Base-by-base conservation (phyloP, 192 early-diverging fungal genomes). In the Coemansia sp. region DNA sequence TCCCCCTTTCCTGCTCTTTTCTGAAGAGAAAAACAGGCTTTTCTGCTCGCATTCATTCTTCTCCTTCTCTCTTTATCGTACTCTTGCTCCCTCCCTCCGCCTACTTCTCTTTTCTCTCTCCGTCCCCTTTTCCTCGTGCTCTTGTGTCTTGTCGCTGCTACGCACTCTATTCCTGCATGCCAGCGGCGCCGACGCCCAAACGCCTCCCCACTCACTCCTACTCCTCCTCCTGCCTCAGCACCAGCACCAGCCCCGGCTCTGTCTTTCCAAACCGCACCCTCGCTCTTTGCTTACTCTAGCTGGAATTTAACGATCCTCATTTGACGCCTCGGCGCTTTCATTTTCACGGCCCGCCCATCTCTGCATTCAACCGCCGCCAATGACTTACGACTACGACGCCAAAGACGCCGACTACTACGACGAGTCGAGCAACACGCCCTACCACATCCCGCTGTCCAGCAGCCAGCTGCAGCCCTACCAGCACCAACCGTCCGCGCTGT, bases 391-490 rank as follows among this genome's bases (percentile, higher is more conserved):
- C 35, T n/a, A n/a, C n/a, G n/a, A n/a, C n/a, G n/a, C n/a, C n/a
- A n/a, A n/a, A n/a, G n/a, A n/a, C n/a, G n/a, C n/a, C n/a, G n/a
- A 29, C 22, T 45, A 26, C 19, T 46, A 56, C 14, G 41, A 55
- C 14, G 53, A 46, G 25, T 18, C 37, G 11, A 0, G 14, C 40
- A 24, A 20, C 13, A 28, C 45, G 8, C 39, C 36, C 17, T 63
- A 57, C 49, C 52, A 65, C 27, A 45, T 64, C 9, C 56, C 68
- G 24, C 29, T 60, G 22, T 52, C 56, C n/a, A 52, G 41, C 60
- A 42, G 17, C 50, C 49, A 65, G 19, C 49, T 39, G 15, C 17
- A 28, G 28, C 44, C 44, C 9, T 35, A 50, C 19, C 33, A 49
- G 34, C 44, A 5, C 44, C 28, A 14, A 28, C 27, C 14, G 3